These are phyloP conservation scores for Massospora cicadina DNA, from an alignment of 371 early-diverging fungal genomes.

Conservation along the genomic window DNA sequence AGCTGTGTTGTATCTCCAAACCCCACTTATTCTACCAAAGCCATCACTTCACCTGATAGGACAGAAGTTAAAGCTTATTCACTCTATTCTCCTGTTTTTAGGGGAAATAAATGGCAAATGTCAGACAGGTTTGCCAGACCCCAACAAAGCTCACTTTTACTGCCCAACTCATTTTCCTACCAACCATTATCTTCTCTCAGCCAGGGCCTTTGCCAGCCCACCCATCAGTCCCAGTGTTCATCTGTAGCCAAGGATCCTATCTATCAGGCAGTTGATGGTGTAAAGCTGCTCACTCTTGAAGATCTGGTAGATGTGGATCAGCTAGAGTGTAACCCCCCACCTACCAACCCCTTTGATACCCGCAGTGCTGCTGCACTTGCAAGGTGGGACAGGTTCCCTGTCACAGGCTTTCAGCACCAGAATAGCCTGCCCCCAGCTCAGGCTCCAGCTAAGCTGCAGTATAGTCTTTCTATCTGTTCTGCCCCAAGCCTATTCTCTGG, in stretches of 20 bases:
- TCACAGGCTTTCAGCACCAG: background rate
- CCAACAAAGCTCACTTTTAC: background rate
- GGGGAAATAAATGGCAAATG: too few species aligned
- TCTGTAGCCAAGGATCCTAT: background rate
- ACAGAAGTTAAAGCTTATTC: too few species aligned
- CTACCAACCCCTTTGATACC: background rate
- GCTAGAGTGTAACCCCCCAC: background rate
- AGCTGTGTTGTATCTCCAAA: too few species aligned
- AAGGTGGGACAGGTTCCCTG: background rate
- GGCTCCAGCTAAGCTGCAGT: background rate
- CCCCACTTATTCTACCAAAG: too few species aligned
- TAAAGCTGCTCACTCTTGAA: background rate
- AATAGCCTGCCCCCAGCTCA: background rate
- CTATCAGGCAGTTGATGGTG: background rate
- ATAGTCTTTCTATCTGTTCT: background rate
- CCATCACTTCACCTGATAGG: too few species aligned
- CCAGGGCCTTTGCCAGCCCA: background rate
- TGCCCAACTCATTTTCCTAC: background rate
- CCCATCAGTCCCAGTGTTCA: too few species aligned
- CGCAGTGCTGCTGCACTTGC: background rate
- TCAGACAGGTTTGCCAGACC: background rate
- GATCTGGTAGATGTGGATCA: background rate
- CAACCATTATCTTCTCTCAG: background rate
- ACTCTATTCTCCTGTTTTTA: background rate
- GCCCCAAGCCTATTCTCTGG: background rate